A percentile compares a stretch with the other conserved stretches of the same genome.
Evolutionary conservation across 148 eudicot genomes (phyloP).

Genomic region (Cornus kousa): DNA sequence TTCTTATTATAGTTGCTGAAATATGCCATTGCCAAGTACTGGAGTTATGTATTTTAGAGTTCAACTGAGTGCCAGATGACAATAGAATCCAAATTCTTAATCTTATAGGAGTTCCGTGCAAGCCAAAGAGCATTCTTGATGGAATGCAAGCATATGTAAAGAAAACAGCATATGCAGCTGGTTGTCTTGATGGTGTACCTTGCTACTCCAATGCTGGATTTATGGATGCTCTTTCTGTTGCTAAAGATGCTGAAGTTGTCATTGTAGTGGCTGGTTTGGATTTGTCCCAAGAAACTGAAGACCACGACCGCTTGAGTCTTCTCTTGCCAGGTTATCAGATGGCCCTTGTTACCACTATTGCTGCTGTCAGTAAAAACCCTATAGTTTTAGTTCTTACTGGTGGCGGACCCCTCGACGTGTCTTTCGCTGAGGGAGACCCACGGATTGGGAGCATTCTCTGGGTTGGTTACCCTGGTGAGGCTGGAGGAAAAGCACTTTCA

Average conservation of each 20-base stretch:
- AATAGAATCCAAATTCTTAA: no score
- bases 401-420: conserved; percentile 91
- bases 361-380: conserved; percentile 62
- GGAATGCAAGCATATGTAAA: conserved; percentile 54
- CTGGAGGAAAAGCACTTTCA: conserved; percentile 81
- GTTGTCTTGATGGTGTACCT: conserved; percentile 61
- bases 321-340: conserved; percentile 90
- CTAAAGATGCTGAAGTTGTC: conserved; percentile 71
- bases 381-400: conserved; percentile 79
- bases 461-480: conserved; percentile 98
- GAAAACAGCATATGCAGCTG: conserved; percentile 44
- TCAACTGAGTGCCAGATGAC: no score
- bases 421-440: conserved; percentile 65
- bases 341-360: conserved; percentile 63
- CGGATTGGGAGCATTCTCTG: conserved; percentile 76
- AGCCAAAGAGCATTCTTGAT: conserved; percentile 48
- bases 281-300: conserved; percentile 95
- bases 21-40: no score
- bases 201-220: conserved; percentile 63
- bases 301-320: conserved; percentile 76
- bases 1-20: no score
- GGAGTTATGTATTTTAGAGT: no score
- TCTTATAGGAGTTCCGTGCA: conserved; percentile 72
- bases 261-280: conserved; percentile 82
- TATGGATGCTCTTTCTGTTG: conserved; percentile 55